These are phyloP conservation scores for Pseudohyphozyma bogoriensis DNA, from an alignment of 768 basidiomycete genomes.

Conservation along the genomic window DNA sequence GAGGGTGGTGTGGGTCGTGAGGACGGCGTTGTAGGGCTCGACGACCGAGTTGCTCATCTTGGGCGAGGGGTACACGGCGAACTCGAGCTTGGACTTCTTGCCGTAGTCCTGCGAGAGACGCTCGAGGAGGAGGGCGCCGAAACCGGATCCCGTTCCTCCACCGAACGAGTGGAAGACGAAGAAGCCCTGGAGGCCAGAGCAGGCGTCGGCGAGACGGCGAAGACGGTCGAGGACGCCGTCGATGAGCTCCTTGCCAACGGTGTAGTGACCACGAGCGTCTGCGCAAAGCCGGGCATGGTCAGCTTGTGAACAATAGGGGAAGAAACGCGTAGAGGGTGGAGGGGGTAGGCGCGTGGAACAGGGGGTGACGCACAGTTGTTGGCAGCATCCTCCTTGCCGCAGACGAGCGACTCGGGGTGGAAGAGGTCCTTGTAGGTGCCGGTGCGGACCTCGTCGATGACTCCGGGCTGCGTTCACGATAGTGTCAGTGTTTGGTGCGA, in stretches of 20 bases:
- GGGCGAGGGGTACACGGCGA: conserved; percentile 43
- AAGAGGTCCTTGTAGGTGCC: conserved; percentile 94
- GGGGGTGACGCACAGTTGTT: too few relatives aligned
- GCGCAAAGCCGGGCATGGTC: background rate
- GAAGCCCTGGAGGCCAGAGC: conserved; percentile 96
- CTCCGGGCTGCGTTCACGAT: too few relatives aligned
- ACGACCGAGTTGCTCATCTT: conserved; percentile 75
- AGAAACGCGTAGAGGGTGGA: background rate
- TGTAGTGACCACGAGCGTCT: conserved; percentile 99
- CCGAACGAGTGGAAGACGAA: conserved; percentile 99
- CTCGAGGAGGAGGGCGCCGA: conserved; percentile 94
- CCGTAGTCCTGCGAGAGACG: conserved; percentile 96
- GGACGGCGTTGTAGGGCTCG: conserved; percentile 81
- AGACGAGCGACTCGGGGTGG: conserved; percentile 97
- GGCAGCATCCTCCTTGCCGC: conserved; percentile 98
- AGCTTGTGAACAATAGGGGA: too few relatives aligned
- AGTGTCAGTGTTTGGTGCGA: too few relatives aligned
- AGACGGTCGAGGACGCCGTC: conserved; percentile 95
- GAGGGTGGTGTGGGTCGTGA: conserved; percentile 96
- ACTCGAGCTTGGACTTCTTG: conserved; percentile 98
- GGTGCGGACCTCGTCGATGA: conserved; percentile 92
- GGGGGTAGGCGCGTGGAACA: conserved; percentile 46
- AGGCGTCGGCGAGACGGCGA: conserved; percentile 93
- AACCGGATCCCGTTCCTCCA: conserved; percentile 98
- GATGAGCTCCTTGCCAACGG: conserved; percentile 95